Evolutionary conservation across 352 stramenopile genomes (phyloP).

Genomic region (Pythium plurisporium): DNA sequence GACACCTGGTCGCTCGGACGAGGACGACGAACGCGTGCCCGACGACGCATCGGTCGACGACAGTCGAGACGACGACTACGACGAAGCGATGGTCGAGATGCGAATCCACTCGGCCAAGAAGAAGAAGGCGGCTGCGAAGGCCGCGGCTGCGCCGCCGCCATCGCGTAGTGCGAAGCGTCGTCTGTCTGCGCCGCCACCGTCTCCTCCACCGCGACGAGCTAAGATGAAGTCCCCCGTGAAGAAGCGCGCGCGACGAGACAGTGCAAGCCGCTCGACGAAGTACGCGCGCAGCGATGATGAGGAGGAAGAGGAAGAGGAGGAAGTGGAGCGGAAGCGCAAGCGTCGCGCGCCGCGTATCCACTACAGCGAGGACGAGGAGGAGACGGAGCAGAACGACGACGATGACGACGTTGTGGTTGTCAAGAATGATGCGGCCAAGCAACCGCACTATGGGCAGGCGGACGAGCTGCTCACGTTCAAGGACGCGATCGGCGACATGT

Average conservation of each 20-base stretch:
- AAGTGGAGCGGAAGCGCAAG: slow-evolving; percentile 19
- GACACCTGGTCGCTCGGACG: slow-evolving; percentile 4
- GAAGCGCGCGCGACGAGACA: slow-evolving; percentile 18
- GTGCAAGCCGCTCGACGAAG: background rate
- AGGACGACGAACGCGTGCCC: background rate
- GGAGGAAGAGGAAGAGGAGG: slow-evolving; percentile 26
- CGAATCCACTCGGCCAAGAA: background rate
- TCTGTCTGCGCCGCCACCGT: background rate
- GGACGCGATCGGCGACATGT: slow-evolving; percentile 62
- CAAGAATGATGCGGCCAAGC: background rate
- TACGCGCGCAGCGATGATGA: slow-evolving; percentile 20
- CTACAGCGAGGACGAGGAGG: slow-evolving; percentile 15
- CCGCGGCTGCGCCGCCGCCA: background rate
- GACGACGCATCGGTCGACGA: too few relatives aligned
- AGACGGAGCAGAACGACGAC: slow-evolving; percentile 10
- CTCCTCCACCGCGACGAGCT: background rate
- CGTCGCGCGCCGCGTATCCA: slow-evolving; percentile 9
- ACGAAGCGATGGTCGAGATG: slow-evolving; percentile 4
- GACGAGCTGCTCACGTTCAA: slow-evolving; percentile 62
- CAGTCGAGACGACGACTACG: slow-evolving; percentile 11
- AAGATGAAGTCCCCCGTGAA: slow-evolving; percentile 6
- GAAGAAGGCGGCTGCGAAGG: background rate
- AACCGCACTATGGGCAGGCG: slow-evolving; percentile 34
- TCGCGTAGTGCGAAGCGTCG: slow-evolving; percentile 9
- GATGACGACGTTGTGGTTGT: slow-evolving; percentile 11